A percentile compares a stretch with the other conserved stretches of the same genome.
Conservation (phyloP, 2,329 filamentous ascomycete genomes). For the Fusarium sp. region DNA sequence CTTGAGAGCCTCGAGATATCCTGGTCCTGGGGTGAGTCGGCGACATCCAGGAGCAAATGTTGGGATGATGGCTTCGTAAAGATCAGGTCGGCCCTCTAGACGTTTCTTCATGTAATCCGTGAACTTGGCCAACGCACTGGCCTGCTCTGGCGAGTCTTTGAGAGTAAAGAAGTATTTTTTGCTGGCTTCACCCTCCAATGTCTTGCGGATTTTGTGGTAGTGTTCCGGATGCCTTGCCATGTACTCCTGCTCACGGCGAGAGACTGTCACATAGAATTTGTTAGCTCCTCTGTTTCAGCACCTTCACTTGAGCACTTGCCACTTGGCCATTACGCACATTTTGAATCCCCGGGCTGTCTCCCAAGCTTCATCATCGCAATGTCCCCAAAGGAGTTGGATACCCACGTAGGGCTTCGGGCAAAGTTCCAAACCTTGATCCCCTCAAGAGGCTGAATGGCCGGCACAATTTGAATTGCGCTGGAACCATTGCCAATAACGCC, state of each 20-base stretch:
- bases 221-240: slow-evolving; percentile 15
- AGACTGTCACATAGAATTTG: neutral
- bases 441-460: neutral
- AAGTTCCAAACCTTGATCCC: slow-evolving; percentile 7
- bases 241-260: slow-evolving; percentile 10
- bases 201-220: slow-evolving; percentile 9
- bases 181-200: slow-evolving; percentile 6
- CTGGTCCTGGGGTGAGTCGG: slow-evolving; percentile 19
- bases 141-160: neutral
- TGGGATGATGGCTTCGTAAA: slow-evolving; percentile 2
- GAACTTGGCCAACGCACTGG: neutral
- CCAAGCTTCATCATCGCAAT: slow-evolving; percentile 13
- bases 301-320: neutral
- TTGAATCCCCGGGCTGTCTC: slow-evolving; percentile 7
- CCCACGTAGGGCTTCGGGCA: slow-evolving; percentile 6
- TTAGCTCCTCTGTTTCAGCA: neutral
- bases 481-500: slow-evolving; percentile 11
- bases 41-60: slow-evolving; percentile 19
- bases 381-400: slow-evolving; percentile 7
- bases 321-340: slow-evolving; percentile 2
- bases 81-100: neutral
- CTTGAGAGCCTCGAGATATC: slow-evolving; percentile 19
- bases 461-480: slow-evolving; percentile 15
- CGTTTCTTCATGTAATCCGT: slow-evolving; percentile 5
- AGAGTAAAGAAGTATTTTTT: slow-evolving; percentile 2